phyloP scores from a whole-genome alignment of 116 monocot species.

The Iris pallida region DNA sequence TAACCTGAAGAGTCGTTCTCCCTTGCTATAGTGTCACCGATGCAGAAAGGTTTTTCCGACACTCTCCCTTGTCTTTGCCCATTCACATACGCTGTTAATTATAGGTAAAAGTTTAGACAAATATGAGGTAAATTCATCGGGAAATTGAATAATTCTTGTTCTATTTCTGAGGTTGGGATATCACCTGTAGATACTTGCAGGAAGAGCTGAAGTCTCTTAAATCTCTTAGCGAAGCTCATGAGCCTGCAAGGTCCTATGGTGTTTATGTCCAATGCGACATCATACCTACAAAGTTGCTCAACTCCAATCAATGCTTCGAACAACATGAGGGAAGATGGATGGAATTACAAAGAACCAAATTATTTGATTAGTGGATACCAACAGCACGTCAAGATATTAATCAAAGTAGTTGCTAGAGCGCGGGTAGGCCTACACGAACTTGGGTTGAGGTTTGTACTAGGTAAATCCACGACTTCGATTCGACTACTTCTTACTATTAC shows the following conservation, averaged over 20 bases:
- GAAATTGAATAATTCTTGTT: background rate
- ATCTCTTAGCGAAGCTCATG: constrained; percentile 72
- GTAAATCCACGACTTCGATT: too few species aligned
- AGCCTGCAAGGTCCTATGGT: constrained; percentile 73
- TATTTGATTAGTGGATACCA: too few species aligned
- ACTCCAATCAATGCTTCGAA: background rate
- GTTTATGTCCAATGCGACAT: constrained; percentile 90
- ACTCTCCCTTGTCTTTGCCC: constrained; percentile 74
- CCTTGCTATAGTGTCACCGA: constrained; percentile 65
- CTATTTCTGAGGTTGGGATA: background rate
- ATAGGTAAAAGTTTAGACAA: background rate
- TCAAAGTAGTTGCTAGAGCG: too few species aligned
- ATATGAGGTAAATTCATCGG: background rate
- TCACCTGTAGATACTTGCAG: constrained; percentile 86
- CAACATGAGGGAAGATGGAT: background rate
- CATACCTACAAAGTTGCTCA: constrained; percentile 49
- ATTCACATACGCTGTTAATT: constrained; percentile 88
- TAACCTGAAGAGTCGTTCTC: constrained; percentile 23
- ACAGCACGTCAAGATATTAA: too few species aligned
- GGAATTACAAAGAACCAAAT: background rate
- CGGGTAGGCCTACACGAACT: too few species aligned
- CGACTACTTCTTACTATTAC: too few species aligned
- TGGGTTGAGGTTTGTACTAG: too few species aligned
- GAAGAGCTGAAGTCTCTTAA: constrained; percentile 75
- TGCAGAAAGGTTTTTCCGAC: constrained; percentile 62